Conservation (phyloP, 306 rosid genomes). For the Nissolia schottii region DNA sequence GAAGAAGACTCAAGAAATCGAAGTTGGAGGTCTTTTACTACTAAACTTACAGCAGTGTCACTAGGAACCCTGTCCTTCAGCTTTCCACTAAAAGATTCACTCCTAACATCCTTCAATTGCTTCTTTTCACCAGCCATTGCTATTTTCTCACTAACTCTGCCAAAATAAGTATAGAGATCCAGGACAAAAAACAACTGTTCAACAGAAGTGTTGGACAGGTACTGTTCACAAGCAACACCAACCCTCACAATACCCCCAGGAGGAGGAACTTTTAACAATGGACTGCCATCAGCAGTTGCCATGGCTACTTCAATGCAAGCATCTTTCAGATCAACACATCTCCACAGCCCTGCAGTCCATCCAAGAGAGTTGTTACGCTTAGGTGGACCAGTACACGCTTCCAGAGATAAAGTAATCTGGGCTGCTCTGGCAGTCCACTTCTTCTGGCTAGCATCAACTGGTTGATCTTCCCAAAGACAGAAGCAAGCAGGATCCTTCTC, state of each 20-base stretch:
- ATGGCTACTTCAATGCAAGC: slow-evolving; percentile 71
- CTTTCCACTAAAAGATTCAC: slow-evolving; percentile 36
- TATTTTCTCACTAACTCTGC: slow-evolving; percentile 73
- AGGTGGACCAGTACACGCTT: slow-evolving; percentile 39
- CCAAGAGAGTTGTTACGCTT: slow-evolving; percentile 51
- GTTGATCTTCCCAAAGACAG: slow-evolving; percentile 88
- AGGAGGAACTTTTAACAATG: slow-evolving; percentile 78
- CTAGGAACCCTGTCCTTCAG: slow-evolving; percentile 70
- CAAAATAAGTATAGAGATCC: slow-evolving; percentile 77
- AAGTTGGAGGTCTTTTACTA: slow-evolving; percentile 60
- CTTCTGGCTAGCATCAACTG: slow-evolving; percentile 87
- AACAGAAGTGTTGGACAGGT: slow-evolving; percentile 66
- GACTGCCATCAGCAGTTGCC: slow-evolving; percentile 90
- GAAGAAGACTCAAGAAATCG: slow-evolving; percentile 78
- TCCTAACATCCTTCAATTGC: slow-evolving; percentile 26
- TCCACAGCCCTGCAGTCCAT: slow-evolving; percentile 61
- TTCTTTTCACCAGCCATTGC: slow-evolving; percentile 50
- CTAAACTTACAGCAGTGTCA: slow-evolving; percentile 73
- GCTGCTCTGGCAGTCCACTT: slow-evolving; percentile 75
- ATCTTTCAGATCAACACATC: slow-evolving; percentile 78
- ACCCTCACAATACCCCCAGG: slow-evolving; percentile 88
- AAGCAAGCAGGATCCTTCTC: slow-evolving; percentile 98
- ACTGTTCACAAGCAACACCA: slow-evolving; percentile 80
- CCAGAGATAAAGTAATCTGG: slow-evolving; percentile 67
- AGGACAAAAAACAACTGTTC: slow-evolving; percentile 81